Evolutionary conservation across 495 filamentous ascomycete species (phyloP), one percentile per base, ranked within the genome.

Genomic region (Aspergillus indologenus): DNA sequence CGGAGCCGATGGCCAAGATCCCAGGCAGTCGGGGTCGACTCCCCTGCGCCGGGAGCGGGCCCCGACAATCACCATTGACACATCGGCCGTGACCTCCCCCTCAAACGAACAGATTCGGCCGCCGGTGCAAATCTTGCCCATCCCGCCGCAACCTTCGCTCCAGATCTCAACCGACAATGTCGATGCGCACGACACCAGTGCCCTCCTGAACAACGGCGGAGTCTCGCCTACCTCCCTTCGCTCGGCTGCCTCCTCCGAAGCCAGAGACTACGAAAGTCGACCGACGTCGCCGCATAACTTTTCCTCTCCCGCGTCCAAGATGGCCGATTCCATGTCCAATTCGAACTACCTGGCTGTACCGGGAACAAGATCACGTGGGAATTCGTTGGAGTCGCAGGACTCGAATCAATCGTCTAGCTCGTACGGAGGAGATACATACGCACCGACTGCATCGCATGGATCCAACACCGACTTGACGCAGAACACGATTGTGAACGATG

Each of bases 281-380:
- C 92, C 91, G n/a, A 91, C 88, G 0, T 96, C 91, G 45, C 89
- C 91, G 0, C 92, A 96, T 71, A 95, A 96, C 74, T 73, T 96
- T 53, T 92, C 90, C 6, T 92, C 88, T 15, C 89, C 87, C 1
- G 74, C 81, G 18, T 70, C 76, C 23, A 81, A 81, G 61, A 71
- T 71, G 61, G 69, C 72, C 15, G 79, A 84, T 40, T 47, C 67
- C 26, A 60, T 59, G 45, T 57, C 72, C 43, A 70, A 81, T 56
- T 81, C 83, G 29, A 81, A 82, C 58, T 88, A 83, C 66, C 75
- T 90, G 6, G 76, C 83, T 0, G 86, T 90, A 0, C 87, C 87
- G 12, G 81, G 78, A 12, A 63, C 72, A 0, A 79, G 85, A 34
- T 88, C 86, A 55, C 79, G 86, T 46, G 84, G 84, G 1, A 87